A percentile compares a stretch with the other conserved stretches of the same genome.
These are phyloP conservation scores for Hansenula lynferdii DNA, from an alignment of 1,139 yeast species.

Conservation along the genomic window DNA sequence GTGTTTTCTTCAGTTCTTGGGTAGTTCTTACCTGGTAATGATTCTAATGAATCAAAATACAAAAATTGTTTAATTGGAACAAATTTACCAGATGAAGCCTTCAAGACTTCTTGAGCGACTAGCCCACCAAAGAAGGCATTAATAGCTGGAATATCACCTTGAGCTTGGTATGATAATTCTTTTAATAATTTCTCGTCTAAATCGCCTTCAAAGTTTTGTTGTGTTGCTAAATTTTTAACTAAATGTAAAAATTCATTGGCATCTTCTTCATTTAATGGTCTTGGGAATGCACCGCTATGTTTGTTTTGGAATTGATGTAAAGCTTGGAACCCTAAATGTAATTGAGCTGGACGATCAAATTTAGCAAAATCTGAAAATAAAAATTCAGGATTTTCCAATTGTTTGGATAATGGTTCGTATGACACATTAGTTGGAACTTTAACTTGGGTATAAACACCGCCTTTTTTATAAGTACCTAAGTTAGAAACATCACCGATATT, in stretches of 20 bases:
- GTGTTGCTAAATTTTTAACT: conserved; percentile 54
- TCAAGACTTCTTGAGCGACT: conserved; percentile 94
- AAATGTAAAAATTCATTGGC: conserved; percentile 61
- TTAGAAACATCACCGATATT: conserved; percentile 49
- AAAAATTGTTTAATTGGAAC: conserved; percentile 87
- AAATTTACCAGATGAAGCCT: conserved; percentile 92
- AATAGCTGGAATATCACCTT: conserved; percentile 89
- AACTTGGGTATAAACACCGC: conserved; percentile 91
- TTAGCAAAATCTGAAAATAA: conserved; percentile 86
- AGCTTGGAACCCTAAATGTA: conserved; percentile 91
- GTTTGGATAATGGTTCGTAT: conserved; percentile 62
- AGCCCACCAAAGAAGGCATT: conserved; percentile 92
- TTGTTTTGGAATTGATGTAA: conserved; percentile 65
- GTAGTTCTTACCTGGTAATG: conserved; percentile 51
- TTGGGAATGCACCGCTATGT: conserved; percentile 58
- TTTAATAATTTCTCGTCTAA: conserved; percentile 62
- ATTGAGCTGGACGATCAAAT: conserved; percentile 85
- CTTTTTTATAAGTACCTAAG: conserved; percentile 66
- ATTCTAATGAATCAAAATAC: conserved; percentile 92
- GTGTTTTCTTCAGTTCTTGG: conserved; percentile 69
- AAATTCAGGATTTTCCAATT: conserved; percentile 73
- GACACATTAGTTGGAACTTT: conserved; percentile 66
- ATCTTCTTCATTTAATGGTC: conserved; percentile 72
- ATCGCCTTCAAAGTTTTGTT: conserved; percentile 37
- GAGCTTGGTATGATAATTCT: conserved; percentile 78